A percentile compares a stretch with the other conserved stretches of the same genome.
These are phyloP conservation scores for Sphaerulina musiva DNA, from an alignment of 2,329 filamentous ascomycete genomes.

Conservation along the genomic window DNA sequence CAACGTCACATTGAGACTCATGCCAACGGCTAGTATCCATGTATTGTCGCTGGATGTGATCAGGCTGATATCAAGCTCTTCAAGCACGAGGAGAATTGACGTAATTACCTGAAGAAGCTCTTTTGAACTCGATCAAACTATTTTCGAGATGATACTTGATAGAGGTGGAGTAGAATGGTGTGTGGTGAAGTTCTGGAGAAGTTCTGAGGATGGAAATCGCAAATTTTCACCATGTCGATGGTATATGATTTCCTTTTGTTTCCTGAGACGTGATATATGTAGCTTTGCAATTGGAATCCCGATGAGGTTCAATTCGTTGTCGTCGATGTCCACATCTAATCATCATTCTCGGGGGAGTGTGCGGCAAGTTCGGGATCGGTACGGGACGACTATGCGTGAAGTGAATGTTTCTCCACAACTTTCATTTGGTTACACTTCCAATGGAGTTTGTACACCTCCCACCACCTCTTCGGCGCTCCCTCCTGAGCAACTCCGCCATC, in stretches of 20 bases:
- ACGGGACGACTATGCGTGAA: neutral
- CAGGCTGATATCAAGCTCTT: conserved; percentile 2
- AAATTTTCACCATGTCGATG: too few relatives aligned
- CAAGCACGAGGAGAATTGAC: conserved; percentile 13
- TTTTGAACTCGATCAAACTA: conserved; percentile 1
- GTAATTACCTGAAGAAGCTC: conserved; percentile 9
- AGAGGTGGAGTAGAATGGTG: too few relatives aligned
- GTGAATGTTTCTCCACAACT: neutral
- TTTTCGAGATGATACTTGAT: too few relatives aligned
- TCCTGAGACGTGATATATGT: too few relatives aligned
- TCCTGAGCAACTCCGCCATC: conserved; percentile 8
- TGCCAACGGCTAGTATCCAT: conserved; percentile 3
- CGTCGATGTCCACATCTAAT: too few relatives aligned
- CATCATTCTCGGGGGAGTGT: too few relatives aligned
- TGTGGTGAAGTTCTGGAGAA: too few relatives aligned
- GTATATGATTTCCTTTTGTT: too few relatives aligned
- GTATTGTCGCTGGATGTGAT: conserved; percentile 13
- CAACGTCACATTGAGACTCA: conserved; percentile 24
- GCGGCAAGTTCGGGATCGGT: too few relatives aligned
- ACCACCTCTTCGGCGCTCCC: conserved; percentile 19
- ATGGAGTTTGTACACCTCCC: conserved; percentile 30
- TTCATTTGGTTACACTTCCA: neutral
- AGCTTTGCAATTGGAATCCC: too few relatives aligned
- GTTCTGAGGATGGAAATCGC: too few relatives aligned
- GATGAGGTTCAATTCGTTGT: too few relatives aligned